Base-by-base conservation (phyloP, 768 basidiomycete species). In the Rhodotorula toruloides region DNA sequence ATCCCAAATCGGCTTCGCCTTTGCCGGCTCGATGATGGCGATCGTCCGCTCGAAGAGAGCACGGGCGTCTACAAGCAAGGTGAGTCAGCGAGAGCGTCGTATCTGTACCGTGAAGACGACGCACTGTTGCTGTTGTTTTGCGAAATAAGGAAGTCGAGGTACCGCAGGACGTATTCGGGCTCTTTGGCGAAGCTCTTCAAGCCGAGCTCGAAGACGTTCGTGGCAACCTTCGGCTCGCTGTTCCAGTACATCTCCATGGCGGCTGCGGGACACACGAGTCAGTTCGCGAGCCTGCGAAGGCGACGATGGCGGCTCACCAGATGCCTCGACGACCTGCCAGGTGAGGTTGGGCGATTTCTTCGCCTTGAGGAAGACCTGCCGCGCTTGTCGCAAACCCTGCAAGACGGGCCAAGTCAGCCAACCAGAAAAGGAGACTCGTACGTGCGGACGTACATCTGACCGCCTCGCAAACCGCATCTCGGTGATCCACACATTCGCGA, bases 111-210 rank as follows among this genome's bases (percentile, higher is more conserved):
- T n/a, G n/a, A n/a, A n/a, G n/a, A n/a, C n/a, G 46, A 81, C 89
- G 72, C 76, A 96, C 94, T 99, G 74, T 87, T 90, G 71, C 91
- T 88, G 77, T 98, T 94, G 73, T 97, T 97, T 79, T 96, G 84
- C 34, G 87, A 88, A 72, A 98, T 88, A 73, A 98, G 80, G 82
- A 94, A 99, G 12, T 87, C 86, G 34, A 99, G 85, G 78, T 96
- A 96, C 59, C 88, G 84, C 66, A 90, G 79, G 14, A 94, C 89
- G 72, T 85, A 97, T 25, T 71, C 75, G 19, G 72, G 65, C 55
- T 91, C 88, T 67, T 94, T 88, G 5, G 84, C 84, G 76, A 89
- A 96, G 21, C 81, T 78, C 74, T 93, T 90, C 75, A 96, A 78
- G 34, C 92, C 96, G 71, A 89, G 87, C 77, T 97, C 93, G 76